Conservation (phyloP, 768 basidiomycete species). For the Leucocoprinus sp. region DNA sequence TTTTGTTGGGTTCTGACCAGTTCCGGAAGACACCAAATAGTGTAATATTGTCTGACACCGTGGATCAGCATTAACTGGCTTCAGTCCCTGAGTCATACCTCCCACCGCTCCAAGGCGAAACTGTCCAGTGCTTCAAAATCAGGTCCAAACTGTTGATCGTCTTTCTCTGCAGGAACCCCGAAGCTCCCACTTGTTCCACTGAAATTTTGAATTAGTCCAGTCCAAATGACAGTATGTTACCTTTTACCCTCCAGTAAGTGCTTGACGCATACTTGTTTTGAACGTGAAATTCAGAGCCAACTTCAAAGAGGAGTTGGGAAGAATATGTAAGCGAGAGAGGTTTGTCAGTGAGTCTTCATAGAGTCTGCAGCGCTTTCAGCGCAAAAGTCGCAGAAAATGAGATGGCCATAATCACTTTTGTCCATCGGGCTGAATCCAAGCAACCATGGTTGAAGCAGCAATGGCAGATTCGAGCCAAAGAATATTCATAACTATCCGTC, state of each 20-base stretch:
- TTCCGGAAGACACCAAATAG: slow-evolving; percentile 94
- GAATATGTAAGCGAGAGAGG: slow-evolving; percentile 61
- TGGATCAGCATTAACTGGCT: slow-evolving; percentile 2
- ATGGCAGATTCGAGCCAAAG: slow-evolving; percentile 83
- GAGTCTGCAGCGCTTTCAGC: slow-evolving; percentile 33
- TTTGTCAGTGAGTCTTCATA: slow-evolving; percentile 64
- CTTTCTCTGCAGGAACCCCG: slow-evolving; percentile 64
- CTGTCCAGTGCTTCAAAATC: slow-evolving; percentile 60
- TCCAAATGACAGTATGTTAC: neutral
- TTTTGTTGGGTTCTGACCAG: slow-evolving; percentile 62
- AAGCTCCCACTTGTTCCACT: slow-evolving; percentile 79
- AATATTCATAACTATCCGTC: slow-evolving; percentile 81
- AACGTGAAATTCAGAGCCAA: slow-evolving; percentile 66
- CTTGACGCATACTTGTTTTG: slow-evolving; percentile 72
- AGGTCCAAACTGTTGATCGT: slow-evolving; percentile 49
- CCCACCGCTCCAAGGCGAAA: slow-evolving; percentile 86
- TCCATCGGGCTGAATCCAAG: slow-evolving; percentile 70
- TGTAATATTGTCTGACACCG: slow-evolving; percentile 79
- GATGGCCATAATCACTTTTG: slow-evolving; percentile 44
- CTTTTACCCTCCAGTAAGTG: slow-evolving; percentile 79
- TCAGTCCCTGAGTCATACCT: slow-evolving; percentile 40
- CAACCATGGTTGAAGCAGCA: slow-evolving; percentile 54
- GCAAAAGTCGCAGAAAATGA: neutral
- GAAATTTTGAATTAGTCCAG: slow-evolving; percentile 11
- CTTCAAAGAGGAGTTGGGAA: slow-evolving; percentile 52